Base-by-base conservation (phyloP, 2,329 filamentous ascomycete genomes). In the Knufia petricola region DNA sequence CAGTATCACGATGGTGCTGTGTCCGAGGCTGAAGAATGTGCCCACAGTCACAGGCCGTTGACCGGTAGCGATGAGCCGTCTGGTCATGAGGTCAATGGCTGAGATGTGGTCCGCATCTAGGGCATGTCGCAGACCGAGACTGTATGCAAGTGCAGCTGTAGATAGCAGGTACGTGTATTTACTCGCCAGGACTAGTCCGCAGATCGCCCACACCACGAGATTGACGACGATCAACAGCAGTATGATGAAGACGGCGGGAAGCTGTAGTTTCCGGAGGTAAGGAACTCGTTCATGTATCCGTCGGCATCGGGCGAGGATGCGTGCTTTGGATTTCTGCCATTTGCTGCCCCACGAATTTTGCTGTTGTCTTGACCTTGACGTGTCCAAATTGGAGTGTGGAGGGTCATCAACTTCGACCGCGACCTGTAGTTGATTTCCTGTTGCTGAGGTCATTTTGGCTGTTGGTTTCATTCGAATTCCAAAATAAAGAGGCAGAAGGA, bases 31-130 rank as follows among this genome's bases (percentile, higher is more conserved):
- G 71, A 98, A 96, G 64, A 87, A 96, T 1, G 87, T 95, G 38
- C 90, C 92, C 1, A 96, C 90, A 0, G 89, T 90, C 9, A 94
- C 88, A 1, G 90, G 89, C 1, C 80, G 79, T 61, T 92, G 87
- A 15, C 87, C 88, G 0, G 85, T 78, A 0, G 89, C 89, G 31
- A 96, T 80, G 19, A 96, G 78, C 4, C 90, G 81, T 2, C 92
- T 77, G 1, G 92, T 96, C 82, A 94, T 94, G 30, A 96, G 77
- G 66, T 96, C 90, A 60, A 96, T 98, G 54, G 89, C 90, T 59
- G 79, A 81, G 55, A 86, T 86, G 62, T 96, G 92, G 66, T 96
- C 90, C n/a, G 90, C 92, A 61, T 96, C 92, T 38, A 96, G 79
- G 13, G 90, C 90, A 71, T 96, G 90, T 36, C 90, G 84, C 9